Conservation (phyloP, 148 eudicot species). For the Vaccinium macrocarpon region DNA sequence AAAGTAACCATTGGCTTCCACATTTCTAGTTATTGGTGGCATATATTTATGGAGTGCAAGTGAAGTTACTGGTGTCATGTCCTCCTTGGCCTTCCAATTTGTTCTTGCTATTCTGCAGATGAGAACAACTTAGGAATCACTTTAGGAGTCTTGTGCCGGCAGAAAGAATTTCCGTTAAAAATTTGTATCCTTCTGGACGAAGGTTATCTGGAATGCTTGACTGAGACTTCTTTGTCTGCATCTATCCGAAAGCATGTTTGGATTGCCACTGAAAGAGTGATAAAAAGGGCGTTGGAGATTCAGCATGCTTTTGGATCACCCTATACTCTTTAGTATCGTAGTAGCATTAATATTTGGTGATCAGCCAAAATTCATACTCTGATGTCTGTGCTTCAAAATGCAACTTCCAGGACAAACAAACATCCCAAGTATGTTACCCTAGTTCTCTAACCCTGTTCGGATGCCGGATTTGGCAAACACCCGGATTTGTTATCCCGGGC, state of each 20-base stretch:
- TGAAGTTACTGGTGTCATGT: not conserved
- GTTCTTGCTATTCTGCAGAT: not conserved
- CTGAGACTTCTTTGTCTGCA: not conserved
- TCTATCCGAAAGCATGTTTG: not conserved
- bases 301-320: conserved; percentile 6
- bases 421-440: not conserved
- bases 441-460: not conserved
- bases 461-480: no score
- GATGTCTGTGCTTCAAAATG: not conserved
- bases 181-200: not conserved
- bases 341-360: not conserved
- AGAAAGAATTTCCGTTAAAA: not conserved
- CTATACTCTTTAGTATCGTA: not conserved
- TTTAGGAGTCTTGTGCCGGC: not conserved
- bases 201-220: conserved; percentile 8
- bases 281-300: not conserved
- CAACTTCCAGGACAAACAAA: not conserved
- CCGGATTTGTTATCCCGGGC: no score
- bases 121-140: not conserved
- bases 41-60: not conserved
- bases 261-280: not conserved
- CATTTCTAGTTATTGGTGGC: not conserved
- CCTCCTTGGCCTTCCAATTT: not conserved
- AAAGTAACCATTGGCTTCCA: conserved; percentile 5
- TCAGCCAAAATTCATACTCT: not conserved